A percentile compares a stretch with the other conserved stretches of the same genome.
These are phyloP conservation scores for Aspergillus intermedius DNA, from an alignment of 2,329 filamentous ascomycete species.

Conservation along the genomic window DNA sequence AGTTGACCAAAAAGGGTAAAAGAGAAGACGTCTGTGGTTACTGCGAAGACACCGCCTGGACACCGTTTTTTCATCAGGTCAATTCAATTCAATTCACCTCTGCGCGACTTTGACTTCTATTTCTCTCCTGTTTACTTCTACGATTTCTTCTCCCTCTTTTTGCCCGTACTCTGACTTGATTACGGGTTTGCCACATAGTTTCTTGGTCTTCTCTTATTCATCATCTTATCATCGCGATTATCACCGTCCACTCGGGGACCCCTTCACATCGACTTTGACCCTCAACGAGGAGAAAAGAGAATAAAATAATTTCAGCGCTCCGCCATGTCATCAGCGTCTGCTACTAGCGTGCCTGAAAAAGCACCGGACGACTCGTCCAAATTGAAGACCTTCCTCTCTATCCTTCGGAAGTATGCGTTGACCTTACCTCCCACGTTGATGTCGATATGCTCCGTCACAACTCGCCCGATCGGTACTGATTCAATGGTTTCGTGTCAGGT, in stretches of 20 bases:
- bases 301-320: not conserved
- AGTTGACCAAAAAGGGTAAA: too few relatives aligned
- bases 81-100: too few relatives aligned
- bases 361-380: constrained; percentile 74
- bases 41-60: too few relatives aligned
- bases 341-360: constrained; percentile 43
- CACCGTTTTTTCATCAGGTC: too few relatives aligned
- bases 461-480: constrained; percentile 4
- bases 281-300: not conserved
- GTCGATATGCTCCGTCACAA: not conserved
- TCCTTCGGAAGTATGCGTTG: constrained; percentile 69
- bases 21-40: too few relatives aligned
- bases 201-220: not conserved
- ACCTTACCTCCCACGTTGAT: not conserved
- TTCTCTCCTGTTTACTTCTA: too few relatives aligned
- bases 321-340: constrained; percentile 23
- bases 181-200: not conserved
- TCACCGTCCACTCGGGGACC: not conserved
- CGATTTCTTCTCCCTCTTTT: not conserved
- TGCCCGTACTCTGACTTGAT: too few relatives aligned
- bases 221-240: not conserved
- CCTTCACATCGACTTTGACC: not conserved
- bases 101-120: too few relatives aligned
- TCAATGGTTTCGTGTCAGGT: constrained; percentile 49
- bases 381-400: constrained; percentile 79